A percentile compares a stretch with the other conserved stretches of the same genome.
Evolutionary conservation across 257 asterid genomes (phyloP).

Genomic region (Solanum medicagineum): DNA sequence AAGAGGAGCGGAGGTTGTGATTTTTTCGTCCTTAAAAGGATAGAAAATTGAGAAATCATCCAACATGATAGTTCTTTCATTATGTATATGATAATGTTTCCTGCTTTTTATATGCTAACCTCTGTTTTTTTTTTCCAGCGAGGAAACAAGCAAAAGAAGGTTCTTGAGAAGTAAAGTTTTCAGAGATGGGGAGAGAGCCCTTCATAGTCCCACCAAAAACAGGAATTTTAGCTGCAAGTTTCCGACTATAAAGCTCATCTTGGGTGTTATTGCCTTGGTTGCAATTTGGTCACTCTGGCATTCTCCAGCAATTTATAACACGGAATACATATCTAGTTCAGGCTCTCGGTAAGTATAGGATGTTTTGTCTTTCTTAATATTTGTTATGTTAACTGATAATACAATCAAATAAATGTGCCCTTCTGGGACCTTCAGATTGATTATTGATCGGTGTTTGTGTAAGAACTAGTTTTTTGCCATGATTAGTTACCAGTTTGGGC

Average conservation of each 20-base stretch:
- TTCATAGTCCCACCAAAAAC: conserved; percentile 41
- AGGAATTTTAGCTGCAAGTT: conserved; percentile 43
- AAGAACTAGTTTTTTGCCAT: background rate
- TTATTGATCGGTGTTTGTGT: background rate
- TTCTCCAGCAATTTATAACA: conserved; percentile 48
- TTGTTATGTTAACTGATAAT: background rate
- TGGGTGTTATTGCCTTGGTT: conserved; percentile 49
- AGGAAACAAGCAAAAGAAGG: conserved; percentile 54
- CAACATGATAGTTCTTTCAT: background rate
- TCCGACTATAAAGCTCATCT: conserved; percentile 44
- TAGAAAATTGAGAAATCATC: background rate
- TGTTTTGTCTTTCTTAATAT: background rate
- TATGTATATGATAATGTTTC: background rate
- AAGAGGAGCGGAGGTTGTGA: background rate
- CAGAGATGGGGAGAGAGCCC: conserved; percentile 51
- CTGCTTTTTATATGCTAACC: conserved; percentile 1
- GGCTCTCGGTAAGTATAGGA: conserved; percentile 32
- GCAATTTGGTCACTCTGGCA: conserved; percentile 47
- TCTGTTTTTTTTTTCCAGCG: conserved; percentile 32
- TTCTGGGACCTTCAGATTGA: background rate
- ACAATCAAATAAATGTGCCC: background rate
- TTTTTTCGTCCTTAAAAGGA: background rate
- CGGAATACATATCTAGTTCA: conserved; percentile 26
- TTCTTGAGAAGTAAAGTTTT: conserved; percentile 34
- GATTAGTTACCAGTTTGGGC: background rate